These are phyloP conservation scores for Cadophora malorum DNA, from an alignment of 2,329 filamentous ascomycete genomes.

Conservation along the genomic window DNA sequence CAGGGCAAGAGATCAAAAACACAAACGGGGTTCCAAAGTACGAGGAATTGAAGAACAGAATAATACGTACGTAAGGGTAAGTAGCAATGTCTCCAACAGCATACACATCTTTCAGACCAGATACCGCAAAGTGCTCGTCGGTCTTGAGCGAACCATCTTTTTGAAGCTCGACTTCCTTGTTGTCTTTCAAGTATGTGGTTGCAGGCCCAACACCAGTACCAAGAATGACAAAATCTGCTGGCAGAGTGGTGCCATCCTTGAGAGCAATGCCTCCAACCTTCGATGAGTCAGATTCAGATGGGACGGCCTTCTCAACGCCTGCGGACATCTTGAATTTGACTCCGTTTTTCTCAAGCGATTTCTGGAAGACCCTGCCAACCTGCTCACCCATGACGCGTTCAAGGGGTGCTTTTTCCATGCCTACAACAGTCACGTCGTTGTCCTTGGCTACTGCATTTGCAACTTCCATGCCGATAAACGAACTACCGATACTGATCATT, in stretches of 20 bases:
- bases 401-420: slow-evolving; percentile 85
- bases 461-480: slow-evolving; percentile 98
- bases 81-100: slow-evolving; percentile 95
- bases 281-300: slow-evolving; percentile 69
- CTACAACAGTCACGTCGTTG: slow-evolving; percentile 85
- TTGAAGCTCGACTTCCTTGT: slow-evolving; percentile 72
- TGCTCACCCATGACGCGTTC: slow-evolving; percentile 84
- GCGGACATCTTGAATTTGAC: slow-evolving; percentile 88
- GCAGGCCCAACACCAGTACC: slow-evolving; percentile 89
- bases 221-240: slow-evolving; percentile 88
- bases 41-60: background rate
- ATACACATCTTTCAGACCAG: slow-evolving; percentile 81
- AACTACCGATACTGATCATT: slow-evolving; percentile 69
- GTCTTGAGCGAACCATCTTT: slow-evolving; percentile 86
- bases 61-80: slow-evolving; percentile 71
- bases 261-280: slow-evolving; percentile 82
- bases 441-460: slow-evolving; percentile 80
- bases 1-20: background rate
- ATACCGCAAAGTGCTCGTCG: slow-evolving; percentile 79
- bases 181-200: slow-evolving; percentile 81
- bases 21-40: background rate
- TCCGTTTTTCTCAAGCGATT: slow-evolving; percentile 80
- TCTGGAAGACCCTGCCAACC: slow-evolving; percentile 82
- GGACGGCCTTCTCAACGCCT: slow-evolving; percentile 80
- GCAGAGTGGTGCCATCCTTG: slow-evolving; percentile 83